Base-by-base conservation (phyloP, 306 rosid species). In the Malus sieversii region DNA sequence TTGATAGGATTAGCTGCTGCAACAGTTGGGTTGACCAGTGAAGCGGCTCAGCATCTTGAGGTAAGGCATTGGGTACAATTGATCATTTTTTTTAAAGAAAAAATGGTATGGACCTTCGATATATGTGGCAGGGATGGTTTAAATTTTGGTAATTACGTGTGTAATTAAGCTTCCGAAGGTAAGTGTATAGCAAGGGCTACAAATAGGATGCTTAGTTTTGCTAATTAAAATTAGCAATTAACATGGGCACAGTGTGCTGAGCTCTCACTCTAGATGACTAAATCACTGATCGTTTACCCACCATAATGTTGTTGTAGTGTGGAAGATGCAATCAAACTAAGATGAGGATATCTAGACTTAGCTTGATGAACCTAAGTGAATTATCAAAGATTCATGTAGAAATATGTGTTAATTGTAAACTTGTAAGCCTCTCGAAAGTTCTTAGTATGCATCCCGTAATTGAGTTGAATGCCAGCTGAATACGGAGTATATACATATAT, bases 1-100 rank as follows among this genome's bases (percentile, higher is more conserved):
- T 85, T 96, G 92, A 92, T 96, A 72, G 99, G 98, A 75, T 87
- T 96, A 76, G 99, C 98, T 70, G 99, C 99, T 79, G 97, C 92
- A n/a, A 92, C 98, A n/a, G 99, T 96, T 77, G 99, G 98, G 73
- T 89, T 96, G 92, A 78, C 87, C 83, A 84, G 85, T 66, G 98
- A 87, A 73, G 98, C 99, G 4, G 82, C 99, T 82, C 98, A 90
- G 73, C 96, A 96, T 90, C 99, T 96, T 73, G 99, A 96, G 96
- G 99, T 92, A 82, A 85, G 82, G 75, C 57, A 3, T 75, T 80
- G 62, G 42, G 60, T 18, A 32, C 52, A 29, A 72, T 77, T 75
- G 64, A 12, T 20, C 8, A 18, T 0, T 27, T 57, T 57, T 19
- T 57, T n/a, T 3, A 3, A 57, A 4, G 11, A 57, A 18, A 3